phyloP scores from a whole-genome alignment of 1,284 basidiomycete species.

The Pseudozyma thailandica region DNA sequence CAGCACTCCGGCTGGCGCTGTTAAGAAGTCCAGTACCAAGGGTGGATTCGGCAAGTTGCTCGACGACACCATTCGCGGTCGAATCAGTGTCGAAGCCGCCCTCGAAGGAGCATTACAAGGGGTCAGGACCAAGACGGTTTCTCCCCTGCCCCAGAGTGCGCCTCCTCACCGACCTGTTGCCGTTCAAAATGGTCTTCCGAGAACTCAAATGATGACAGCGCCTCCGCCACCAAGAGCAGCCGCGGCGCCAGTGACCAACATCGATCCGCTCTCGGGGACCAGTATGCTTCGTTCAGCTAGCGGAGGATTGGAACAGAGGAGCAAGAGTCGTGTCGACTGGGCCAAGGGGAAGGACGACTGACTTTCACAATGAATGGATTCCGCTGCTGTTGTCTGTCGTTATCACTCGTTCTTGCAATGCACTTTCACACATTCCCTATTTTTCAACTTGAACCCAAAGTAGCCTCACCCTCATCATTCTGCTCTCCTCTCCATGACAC shows the following conservation, averaged over 20 bases:
- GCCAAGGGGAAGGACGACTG: slow-evolving; percentile 28
- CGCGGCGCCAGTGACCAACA: not conserved
- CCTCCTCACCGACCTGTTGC: not conserved
- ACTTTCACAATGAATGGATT: too few species aligned
- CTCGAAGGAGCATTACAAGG: slow-evolving; percentile 37
- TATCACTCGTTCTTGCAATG: slow-evolving; percentile 1
- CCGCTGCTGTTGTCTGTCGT: not conserved
- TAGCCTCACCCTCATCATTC: too few species aligned
- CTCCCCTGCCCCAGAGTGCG: slow-evolving; percentile 9
- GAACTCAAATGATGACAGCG: too few species aligned
- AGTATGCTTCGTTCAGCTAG: slow-evolving; percentile 7
- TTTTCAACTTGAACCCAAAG: too few species aligned
- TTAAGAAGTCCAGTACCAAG: slow-evolving; percentile 1
- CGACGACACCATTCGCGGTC: slow-evolving; percentile 49
- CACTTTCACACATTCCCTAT: not conserved
- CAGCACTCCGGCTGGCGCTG: not conserved
- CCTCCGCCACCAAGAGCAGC: not conserved
- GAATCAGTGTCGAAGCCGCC: slow-evolving; percentile 55
- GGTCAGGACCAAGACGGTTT: slow-evolving; percentile 9
- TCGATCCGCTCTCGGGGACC: slow-evolving; percentile 16
- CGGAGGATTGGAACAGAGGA: slow-evolving; percentile 4
- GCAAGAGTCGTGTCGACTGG: slow-evolving; percentile 23
- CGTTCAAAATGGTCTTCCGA: not conserved
- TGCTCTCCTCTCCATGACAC: too few species aligned
- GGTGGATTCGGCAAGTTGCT: slow-evolving; percentile 43